phyloP scores from a whole-genome alignment of 345 rosid species.

The Euphorbia peplus region DNA sequence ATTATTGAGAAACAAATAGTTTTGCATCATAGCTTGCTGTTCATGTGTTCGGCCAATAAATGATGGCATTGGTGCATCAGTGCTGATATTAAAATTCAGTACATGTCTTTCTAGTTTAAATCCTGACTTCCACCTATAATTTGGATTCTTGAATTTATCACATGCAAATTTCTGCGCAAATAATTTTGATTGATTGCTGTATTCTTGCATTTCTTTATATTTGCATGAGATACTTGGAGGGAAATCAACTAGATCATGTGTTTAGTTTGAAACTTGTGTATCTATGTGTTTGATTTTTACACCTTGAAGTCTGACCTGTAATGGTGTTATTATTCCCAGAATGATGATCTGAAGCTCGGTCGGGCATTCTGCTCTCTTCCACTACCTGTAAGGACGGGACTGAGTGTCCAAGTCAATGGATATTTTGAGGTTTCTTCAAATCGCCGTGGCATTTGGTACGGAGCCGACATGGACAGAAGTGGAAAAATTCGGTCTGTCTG shows the following conservation, averaged over 20 bases:
- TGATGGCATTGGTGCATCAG: neutral
- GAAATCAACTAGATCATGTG: slow-evolving; percentile 6
- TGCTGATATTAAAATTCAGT: neutral
- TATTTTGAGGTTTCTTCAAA: slow-evolving; percentile 96
- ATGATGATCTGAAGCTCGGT: slow-evolving; percentile 62
- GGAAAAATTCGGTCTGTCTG: slow-evolving; percentile 91
- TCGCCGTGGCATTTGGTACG: slow-evolving; percentile 98
- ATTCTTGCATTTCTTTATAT: neutral
- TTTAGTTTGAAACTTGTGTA: neutral
- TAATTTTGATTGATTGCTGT: neutral
- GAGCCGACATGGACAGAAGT: slow-evolving; percentile 96
- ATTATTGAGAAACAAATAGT: neutral
- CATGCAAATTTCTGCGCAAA: neutral
- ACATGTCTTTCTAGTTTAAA: neutral
- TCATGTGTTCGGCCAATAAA: neutral
- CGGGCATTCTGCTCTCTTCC: slow-evolving; percentile 97
- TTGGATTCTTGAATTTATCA: neutral
- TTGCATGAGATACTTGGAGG: neutral
- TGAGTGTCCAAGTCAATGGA: slow-evolving; percentile 82
- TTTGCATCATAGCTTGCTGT: neutral
- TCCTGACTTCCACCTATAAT: neutral
- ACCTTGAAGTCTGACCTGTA: slow-evolving; percentile 20
- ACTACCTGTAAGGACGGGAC: slow-evolving; percentile 85
- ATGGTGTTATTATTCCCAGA: slow-evolving; percentile 44
- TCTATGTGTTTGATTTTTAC: neutral